These are phyloP conservation scores for Suhomyces wounanorum DNA, from an alignment of 1,139 yeast genomes.

Conservation along the genomic window DNA sequence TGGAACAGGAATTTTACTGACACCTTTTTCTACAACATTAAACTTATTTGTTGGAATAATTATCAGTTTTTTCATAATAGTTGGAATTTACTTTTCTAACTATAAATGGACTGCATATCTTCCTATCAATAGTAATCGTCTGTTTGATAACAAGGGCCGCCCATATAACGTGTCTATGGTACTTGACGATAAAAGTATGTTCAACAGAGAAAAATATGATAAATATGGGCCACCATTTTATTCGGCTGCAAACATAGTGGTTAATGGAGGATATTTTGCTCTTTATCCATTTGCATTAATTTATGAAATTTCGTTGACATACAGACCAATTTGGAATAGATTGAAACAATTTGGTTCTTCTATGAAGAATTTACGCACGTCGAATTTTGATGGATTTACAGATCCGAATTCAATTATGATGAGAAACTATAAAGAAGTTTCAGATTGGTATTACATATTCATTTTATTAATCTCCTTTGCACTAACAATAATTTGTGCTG, in stretches of 20 bases:
- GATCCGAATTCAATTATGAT: slow-evolving; percentile 22
- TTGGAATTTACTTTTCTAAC: slow-evolving; percentile 21
- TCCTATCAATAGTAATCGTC: slow-evolving; percentile 18
- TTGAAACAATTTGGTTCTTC: slow-evolving; percentile 6
- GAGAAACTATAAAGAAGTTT: slow-evolving; percentile 22
- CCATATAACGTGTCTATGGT: slow-evolving; percentile 15
- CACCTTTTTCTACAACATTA: slow-evolving; percentile 18
- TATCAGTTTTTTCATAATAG: slow-evolving; percentile 16
- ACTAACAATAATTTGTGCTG: slow-evolving; percentile 19
- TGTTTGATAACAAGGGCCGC: slow-evolving; percentile 20
- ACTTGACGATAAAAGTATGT: slow-evolving; percentile 14
- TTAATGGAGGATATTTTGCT: slow-evolving; percentile 21
- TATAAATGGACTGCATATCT: slow-evolving; percentile 20
- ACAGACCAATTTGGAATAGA: slow-evolving; percentile 11
- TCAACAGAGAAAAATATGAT: slow-evolving; percentile 20
- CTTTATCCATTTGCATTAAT: slow-evolving; percentile 20
- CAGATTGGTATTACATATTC: slow-evolving; percentile 20
- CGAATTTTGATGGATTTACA: slow-evolving; percentile 18
- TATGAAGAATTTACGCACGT: slow-evolving; percentile 10
- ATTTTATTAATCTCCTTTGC: slow-evolving; percentile 19
- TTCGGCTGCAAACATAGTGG: slow-evolving; percentile 31
- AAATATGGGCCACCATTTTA: slow-evolving; percentile 45
- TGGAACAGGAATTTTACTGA: slow-evolving; percentile 12
- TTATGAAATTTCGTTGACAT: slow-evolving; percentile 14
- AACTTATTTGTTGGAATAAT: slow-evolving; percentile 18